A percentile compares a stretch with the other conserved stretches of the same genome.
phyloP scores from a whole-genome alignment of 2,329 filamentous ascomycete species.

The Mycosphaerelloides madeirae region DNA sequence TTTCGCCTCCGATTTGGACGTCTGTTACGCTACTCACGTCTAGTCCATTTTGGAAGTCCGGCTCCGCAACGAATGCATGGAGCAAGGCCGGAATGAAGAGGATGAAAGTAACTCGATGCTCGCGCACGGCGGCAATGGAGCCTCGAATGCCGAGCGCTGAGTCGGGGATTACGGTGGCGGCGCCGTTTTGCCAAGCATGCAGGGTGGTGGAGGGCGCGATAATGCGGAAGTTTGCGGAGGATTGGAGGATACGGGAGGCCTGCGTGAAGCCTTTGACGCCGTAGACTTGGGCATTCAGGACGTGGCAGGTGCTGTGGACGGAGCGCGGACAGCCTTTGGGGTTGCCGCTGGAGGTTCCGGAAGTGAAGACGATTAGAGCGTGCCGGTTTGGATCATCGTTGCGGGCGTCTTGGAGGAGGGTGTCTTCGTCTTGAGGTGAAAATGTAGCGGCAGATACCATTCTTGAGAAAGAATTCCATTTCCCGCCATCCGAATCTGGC shows the following conservation, averaged over 20 bases:
- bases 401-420: conserved; percentile 4
- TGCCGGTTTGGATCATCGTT: conserved; percentile 9
- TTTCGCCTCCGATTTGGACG: conserved; percentile 12
- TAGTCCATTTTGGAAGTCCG: conserved; percentile 2
- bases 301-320: conserved; percentile 4
- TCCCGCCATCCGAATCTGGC: conserved; percentile 1
- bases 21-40: conserved; percentile 5
- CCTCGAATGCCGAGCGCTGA: conserved; percentile 5
- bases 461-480: background rate
- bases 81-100: conserved; percentile 15
- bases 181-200: conserved; percentile 15
- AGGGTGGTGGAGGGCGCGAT: conserved; percentile 10
- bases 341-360: conserved; percentile 15
- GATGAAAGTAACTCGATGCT: conserved; percentile 10
- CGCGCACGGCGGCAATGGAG: conserved; percentile 10
- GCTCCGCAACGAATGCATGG: conserved; percentile 10
- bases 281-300: conserved; percentile 1
- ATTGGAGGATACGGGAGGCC: background rate
- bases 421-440: background rate
- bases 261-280: background rate
- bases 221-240: conserved; percentile 17
- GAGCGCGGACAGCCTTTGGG: conserved; percentile 15
- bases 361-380: conserved; percentile 14
- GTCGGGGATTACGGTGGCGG: conserved; percentile 14
- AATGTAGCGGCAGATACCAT: background rate